A percentile compares a stretch with the other conserved stretches of the same genome.
Evolutionary conservation across 345 rosid species (phyloP).

Genomic region (Isatis tinctoria): DNA sequence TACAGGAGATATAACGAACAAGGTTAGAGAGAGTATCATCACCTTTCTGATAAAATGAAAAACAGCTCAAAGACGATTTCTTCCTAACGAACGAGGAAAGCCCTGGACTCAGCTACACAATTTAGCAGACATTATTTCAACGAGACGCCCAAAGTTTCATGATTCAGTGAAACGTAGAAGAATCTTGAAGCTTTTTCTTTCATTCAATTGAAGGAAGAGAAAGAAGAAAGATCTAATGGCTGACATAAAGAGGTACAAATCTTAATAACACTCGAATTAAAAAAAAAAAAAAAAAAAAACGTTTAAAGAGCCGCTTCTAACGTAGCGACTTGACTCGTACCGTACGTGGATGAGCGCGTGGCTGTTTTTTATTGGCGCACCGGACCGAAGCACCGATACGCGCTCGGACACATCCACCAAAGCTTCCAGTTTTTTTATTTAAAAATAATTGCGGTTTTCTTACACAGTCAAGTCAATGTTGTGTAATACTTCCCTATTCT

Average conservation of each 20-base stretch:
- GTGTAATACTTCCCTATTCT: not conserved
- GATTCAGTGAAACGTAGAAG: not conserved
- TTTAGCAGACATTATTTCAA: not conserved
- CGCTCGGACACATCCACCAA: constrained; percentile 9
- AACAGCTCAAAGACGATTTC: not conserved
- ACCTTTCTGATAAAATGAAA: not conserved
- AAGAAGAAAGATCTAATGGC: not conserved
- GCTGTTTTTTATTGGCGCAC: not conserved
- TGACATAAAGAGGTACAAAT: not conserved
- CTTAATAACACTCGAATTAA: not conserved
- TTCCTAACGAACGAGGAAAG: not conserved
- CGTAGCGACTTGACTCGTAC: not conserved
- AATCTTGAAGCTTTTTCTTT: not conserved
- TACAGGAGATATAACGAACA: not conserved
- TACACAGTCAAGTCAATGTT: not conserved
- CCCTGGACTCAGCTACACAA: not conserved
- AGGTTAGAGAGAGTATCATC: not conserved
- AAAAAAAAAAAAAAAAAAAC: not conserved
- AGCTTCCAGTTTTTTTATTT: not conserved
- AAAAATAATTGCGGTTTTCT: too few species aligned
- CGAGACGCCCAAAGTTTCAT: not conserved
- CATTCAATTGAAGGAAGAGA: not conserved
- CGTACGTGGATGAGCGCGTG: constrained; percentile 5
- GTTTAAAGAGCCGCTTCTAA: constrained; percentile 6
- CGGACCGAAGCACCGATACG: constrained; percentile 12